phyloP scores from a whole-genome alignment of 2,329 filamentous ascomycete species.

The Paraconiothyrium brasiliense region DNA sequence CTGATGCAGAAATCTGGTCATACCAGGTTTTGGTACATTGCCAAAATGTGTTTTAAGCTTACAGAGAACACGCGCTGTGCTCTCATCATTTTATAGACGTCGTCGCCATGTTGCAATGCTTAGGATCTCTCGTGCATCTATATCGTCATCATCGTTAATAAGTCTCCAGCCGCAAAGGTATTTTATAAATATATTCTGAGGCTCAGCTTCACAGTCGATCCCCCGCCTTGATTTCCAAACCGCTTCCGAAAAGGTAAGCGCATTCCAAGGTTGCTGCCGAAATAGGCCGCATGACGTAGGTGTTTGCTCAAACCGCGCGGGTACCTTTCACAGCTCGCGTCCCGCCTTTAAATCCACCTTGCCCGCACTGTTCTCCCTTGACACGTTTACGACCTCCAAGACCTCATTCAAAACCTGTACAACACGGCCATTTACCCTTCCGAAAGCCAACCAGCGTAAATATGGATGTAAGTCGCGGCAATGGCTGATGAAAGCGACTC shows the following conservation, averaged over 20 bases:
- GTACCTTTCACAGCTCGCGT: slow-evolving; percentile 9
- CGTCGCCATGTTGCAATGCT: background rate
- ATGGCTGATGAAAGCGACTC: background rate
- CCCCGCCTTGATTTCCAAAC: slow-evolving; percentile 6
- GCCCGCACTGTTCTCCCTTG: slow-evolving; percentile 2
- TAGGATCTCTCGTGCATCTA: background rate
- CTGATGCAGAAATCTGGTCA: too few species aligned
- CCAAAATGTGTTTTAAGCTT: too few species aligned
- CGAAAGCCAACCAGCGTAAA: background rate
- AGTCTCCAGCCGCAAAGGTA: slow-evolving; percentile 2
- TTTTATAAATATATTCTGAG: background rate
- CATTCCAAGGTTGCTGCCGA: slow-evolving; percentile 10
- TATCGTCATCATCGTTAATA: background rate
- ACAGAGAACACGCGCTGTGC: background rate
- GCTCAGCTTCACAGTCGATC: slow-evolving; percentile 10
- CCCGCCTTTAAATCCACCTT: slow-evolving; percentile 13
- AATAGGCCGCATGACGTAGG: slow-evolving; percentile 14
- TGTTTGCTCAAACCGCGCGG: slow-evolving; percentile 6
- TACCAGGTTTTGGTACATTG: too few species aligned
- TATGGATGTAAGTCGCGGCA: slow-evolving; percentile 21
- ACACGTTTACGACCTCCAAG: background rate
- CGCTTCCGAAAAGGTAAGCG: slow-evolving; percentile 9
- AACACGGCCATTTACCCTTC: slow-evolving; percentile 16
- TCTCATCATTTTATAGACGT: background rate
- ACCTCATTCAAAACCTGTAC: background rate